Evolutionary conservation across 169 alveolate species (phyloP).

Genomic region (Eimeria mitis): DNA sequence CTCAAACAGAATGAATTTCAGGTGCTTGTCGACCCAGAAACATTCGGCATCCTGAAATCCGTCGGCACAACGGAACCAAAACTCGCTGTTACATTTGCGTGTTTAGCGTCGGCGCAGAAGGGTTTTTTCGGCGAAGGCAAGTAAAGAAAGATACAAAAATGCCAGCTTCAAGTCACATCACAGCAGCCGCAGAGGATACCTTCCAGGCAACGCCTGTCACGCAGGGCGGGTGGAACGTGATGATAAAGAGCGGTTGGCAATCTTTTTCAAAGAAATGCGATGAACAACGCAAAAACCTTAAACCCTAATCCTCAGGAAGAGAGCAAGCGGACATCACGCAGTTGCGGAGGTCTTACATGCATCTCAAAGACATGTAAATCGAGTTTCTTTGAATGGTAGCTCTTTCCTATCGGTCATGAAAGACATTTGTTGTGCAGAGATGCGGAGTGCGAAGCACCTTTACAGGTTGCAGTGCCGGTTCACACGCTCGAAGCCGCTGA

Average conservation of each 20-base stretch:
- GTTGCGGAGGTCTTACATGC: conserved; percentile 33
- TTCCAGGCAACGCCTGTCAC: conserved; percentile 7
- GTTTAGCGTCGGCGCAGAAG: neutral
- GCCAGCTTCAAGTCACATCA: too few species aligned
- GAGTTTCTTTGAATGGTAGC: too few species aligned
- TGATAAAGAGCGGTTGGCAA: conserved; percentile 9
- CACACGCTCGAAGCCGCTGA: conserved; percentile 43
- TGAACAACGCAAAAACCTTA: neutral
- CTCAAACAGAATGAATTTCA: neutral
- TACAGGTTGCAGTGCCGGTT: neutral
- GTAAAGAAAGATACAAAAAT: neutral
- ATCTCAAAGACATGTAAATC: conserved; percentile 45
- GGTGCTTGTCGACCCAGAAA: conserved; percentile 42
- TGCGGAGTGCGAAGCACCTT: conserved; percentile 44
- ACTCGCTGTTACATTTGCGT: conserved; percentile 34
- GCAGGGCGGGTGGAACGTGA: conserved; percentile 56
- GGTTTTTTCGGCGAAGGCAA: neutral
- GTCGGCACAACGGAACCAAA: conserved; percentile 31
- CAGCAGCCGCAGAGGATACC: conserved; percentile 12
- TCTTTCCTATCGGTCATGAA: too few species aligned
- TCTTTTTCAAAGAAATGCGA: neutral
- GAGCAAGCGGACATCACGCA: conserved; percentile 40
- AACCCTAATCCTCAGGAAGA: neutral
- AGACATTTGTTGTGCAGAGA: neutral
- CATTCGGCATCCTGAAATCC: conserved; percentile 48